A percentile compares a stretch with the other conserved stretches of the same genome.
phyloP scores from a whole-genome alignment of 1,139 yeast species.

The Blastobotrys elegans region DNA sequence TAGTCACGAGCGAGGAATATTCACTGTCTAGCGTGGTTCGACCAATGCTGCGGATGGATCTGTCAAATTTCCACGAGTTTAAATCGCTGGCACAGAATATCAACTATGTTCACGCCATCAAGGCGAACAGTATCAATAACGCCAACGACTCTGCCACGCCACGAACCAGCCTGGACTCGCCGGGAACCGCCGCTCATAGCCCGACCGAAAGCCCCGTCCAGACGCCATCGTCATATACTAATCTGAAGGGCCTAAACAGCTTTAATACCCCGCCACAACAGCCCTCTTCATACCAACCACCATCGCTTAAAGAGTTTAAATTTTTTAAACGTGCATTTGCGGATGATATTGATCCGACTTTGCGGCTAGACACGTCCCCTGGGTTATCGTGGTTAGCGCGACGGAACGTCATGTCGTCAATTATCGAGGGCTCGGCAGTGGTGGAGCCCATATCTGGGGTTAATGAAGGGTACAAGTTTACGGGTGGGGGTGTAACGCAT shows the following conservation, averaged over 20 bases:
- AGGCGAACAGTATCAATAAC: neutral
- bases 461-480: conserved; percentile 47
- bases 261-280: neutral
- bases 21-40: conserved; percentile 15
- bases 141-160: neutral
- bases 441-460: conserved; percentile 86
- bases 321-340: conserved; percentile 60
- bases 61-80: conserved; percentile 15
- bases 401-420: conserved; percentile 55
- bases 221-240: neutral
- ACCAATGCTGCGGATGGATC: conserved; percentile 23
- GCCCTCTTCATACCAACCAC: conserved; percentile 12
- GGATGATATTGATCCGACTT: conserved; percentile 77
- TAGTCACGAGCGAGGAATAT: conserved; percentile 5
- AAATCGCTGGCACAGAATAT: conserved; percentile 13
- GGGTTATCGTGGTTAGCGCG: conserved; percentile 56
- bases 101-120: conserved; percentile 11
- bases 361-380: conserved; percentile 56
- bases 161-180: conserved; percentile 1
- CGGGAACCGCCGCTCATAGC: neutral
- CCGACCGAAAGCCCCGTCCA: conserved; percentile 2
- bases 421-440: conserved; percentile 74
- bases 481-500: conserved; percentile 22
- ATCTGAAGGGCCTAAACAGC: neutral
- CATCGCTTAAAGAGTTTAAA: conserved; percentile 46